phyloP scores from a whole-genome alignment of 805 yeast species.

The Barnettozyma siamensis region DNA sequence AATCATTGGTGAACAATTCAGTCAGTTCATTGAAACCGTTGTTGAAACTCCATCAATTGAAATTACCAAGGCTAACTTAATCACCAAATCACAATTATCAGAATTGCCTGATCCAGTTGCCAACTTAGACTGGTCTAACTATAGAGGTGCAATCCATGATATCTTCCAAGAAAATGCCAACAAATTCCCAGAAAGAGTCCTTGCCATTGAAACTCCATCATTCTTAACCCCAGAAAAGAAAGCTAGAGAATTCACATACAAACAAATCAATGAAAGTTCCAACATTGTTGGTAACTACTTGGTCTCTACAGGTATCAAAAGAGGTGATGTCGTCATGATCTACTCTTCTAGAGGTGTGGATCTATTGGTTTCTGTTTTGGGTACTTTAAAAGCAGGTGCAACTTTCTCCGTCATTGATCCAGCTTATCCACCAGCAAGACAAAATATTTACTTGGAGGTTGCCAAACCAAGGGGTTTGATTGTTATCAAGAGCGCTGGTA shows the following conservation, averaged over 20 bases:
- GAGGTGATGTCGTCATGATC: slow-evolving; percentile 96
- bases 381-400: slow-evolving; percentile 97
- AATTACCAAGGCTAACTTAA: slow-evolving; percentile 58
- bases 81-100: slow-evolving; percentile 57
- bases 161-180: slow-evolving; percentile 86
- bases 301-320: slow-evolving; percentile 69
- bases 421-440: slow-evolving; percentile 98
- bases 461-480: slow-evolving; percentile 91
- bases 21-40: slow-evolving; percentile 41
- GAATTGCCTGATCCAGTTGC: slow-evolving; percentile 82
- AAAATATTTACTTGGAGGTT: slow-evolving; percentile 85
- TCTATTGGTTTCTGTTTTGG: slow-evolving; percentile 93
- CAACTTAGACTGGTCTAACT: slow-evolving; percentile 85
- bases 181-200: slow-evolving; percentile 75
- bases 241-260: slow-evolving; percentile 74
- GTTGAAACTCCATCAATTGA: slow-evolving; percentile 31
- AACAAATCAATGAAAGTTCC: slow-evolving; percentile 87
- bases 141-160: slow-evolving; percentile 94
- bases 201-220: slow-evolving; percentile 89
- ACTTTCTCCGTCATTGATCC: slow-evolving; percentile 98
- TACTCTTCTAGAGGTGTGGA: slow-evolving; percentile 98
- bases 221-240: slow-evolving; percentile 42
- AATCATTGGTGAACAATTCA: slow-evolving; percentile 68
- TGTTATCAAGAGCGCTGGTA: slow-evolving; percentile 87
- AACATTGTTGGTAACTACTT: slow-evolving; percentile 89